Conservation (phyloP, 495 filamentous ascomycete genomes). For the Ramalina intermedia region DNA sequence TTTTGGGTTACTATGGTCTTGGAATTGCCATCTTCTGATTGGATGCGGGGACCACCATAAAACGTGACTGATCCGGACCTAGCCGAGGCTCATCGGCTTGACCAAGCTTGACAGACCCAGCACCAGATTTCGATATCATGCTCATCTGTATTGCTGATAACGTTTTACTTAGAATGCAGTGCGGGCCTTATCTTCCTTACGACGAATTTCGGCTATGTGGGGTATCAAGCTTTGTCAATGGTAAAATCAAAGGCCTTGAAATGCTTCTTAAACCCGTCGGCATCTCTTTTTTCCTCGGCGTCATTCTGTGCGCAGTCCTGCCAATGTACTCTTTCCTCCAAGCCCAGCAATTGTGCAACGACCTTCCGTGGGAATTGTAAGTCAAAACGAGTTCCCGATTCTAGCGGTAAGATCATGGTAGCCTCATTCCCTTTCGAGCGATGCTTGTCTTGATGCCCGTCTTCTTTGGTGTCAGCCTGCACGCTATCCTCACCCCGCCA, state of each 20-base stretch:
- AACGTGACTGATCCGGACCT: too few relatives aligned
- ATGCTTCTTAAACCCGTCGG: slow-evolving; percentile 64
- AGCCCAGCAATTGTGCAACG: slow-evolving; percentile 68
- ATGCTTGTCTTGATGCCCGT: slow-evolving; percentile 13
- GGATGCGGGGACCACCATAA: too few relatives aligned
- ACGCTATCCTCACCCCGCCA: slow-evolving; percentile 34
- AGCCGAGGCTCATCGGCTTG: too few relatives aligned
- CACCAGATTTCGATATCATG: neutral
- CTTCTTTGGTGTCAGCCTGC: slow-evolving; percentile 16
- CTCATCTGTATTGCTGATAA: neutral
- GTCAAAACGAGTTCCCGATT: slow-evolving; percentile 41
- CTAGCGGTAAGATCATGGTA: slow-evolving; percentile 36
- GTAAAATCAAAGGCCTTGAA: slow-evolving; percentile 77
- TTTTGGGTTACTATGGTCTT: neutral
- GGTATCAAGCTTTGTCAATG: neutral
- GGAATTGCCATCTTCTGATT: neutral
- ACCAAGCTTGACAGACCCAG: too few relatives aligned
- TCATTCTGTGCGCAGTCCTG: slow-evolving; percentile 62
- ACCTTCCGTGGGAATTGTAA: slow-evolving; percentile 61
- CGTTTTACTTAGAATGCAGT: too few relatives aligned
- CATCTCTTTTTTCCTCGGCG: slow-evolving; percentile 66
- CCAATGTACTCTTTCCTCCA: slow-evolving; percentile 67
- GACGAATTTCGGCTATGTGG: neutral
- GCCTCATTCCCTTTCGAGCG: slow-evolving; percentile 24
- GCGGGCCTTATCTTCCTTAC: too few relatives aligned